These are phyloP conservation scores for Stenogyne calaminthoides DNA, from an alignment of 305 asterid genomes.

Conservation along the genomic window DNA sequence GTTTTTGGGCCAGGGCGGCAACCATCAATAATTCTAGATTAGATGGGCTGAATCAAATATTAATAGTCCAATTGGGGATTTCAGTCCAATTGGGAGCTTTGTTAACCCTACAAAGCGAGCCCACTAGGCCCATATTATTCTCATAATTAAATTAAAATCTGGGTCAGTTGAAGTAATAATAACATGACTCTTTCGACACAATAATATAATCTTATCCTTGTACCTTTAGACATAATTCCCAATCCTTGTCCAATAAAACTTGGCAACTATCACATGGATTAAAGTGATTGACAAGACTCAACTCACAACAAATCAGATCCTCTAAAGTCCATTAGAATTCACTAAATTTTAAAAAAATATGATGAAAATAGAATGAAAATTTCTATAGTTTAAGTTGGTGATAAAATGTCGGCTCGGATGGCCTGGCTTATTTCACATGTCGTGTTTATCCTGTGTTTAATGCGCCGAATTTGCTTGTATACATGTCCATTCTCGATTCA, in stretches of 20 bases:
- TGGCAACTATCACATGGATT: conserved; percentile 35
- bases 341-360: background rate
- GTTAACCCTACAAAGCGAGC: background rate
- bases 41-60: no score
- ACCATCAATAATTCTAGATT: no score
- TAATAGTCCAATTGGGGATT: background rate
- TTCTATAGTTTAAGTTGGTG: background rate
- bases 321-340: background rate
- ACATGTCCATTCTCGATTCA: no score
- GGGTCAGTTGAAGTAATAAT: conserved; percentile 6
- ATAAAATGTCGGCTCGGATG: no score
- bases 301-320: conserved; percentile 27
- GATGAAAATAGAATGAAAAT: background rate
- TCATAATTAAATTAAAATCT: background rate
- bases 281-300: conserved; percentile 55
- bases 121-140: background rate
- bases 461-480: no score
- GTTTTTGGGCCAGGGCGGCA: no score
- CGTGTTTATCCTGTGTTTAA: no score
- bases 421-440: no score
- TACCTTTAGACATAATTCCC: background rate
- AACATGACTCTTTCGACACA: background rate
- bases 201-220: background rate
- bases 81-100: no score
- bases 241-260: conserved; percentile 30